phyloP scores from a whole-genome alignment of 305 asterid genomes.

The Fraxinus ornus region DNA sequence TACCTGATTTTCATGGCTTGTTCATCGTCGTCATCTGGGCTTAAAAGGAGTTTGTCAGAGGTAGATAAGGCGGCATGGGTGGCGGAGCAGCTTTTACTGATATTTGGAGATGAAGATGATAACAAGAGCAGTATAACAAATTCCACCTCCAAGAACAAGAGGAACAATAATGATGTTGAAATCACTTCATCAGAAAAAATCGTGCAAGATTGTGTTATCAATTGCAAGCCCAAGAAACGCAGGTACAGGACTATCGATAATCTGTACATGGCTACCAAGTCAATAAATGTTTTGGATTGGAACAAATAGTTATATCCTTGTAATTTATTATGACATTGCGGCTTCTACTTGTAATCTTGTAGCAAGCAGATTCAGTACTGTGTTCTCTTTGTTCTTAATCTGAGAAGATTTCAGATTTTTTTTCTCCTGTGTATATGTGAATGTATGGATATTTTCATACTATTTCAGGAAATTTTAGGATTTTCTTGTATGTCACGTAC shows the following conservation, averaged over 20 bases:
- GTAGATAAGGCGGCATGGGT: not conserved
- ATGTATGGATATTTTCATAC: not conserved
- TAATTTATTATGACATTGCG: not conserved
- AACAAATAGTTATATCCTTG: constrained; percentile 8
- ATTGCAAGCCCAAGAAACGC: constrained; percentile 15
- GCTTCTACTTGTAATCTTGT: not conserved
- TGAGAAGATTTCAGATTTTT: not conserved
- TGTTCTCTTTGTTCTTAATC: not conserved
- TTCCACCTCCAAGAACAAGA: constrained; percentile 9
- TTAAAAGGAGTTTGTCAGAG: not conserved
- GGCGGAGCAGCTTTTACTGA: constrained; percentile 22
- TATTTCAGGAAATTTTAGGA: not conserved
- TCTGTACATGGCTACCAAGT: constrained; percentile 39
- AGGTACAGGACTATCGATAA: constrained; percentile 35
- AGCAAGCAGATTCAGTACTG: not conserved
- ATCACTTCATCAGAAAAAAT: constrained; percentile 8
- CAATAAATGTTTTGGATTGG: constrained; percentile 11
- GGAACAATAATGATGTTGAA: not conserved
- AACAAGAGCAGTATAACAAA: not conserved
- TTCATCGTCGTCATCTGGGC: not conserved
- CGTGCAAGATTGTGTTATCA: not conserved
- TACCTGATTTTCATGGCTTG: not conserved
- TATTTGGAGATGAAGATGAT: constrained; percentile 38
- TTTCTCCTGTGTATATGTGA: not conserved
- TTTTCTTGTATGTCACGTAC: not conserved